phyloP scores from a whole-genome alignment of 495 filamentous ascomycete species.

The Aspergillus avenaceus region DNA sequence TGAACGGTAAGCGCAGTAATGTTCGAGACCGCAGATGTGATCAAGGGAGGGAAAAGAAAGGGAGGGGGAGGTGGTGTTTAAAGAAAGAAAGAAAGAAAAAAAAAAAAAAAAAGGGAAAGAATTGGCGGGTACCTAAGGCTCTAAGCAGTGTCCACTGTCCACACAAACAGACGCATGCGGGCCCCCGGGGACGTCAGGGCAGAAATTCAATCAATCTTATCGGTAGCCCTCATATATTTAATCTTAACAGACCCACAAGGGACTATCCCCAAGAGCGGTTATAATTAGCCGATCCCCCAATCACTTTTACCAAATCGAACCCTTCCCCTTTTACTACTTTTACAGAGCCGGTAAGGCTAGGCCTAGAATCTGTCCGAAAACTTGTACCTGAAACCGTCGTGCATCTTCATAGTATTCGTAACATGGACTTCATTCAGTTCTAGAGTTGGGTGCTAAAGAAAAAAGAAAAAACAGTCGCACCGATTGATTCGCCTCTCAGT shows the following conservation, averaged over 20 bases:
- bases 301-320: neutral
- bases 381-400: too few relatives aligned
- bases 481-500: too few relatives aligned
- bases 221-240: neutral
- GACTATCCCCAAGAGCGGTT: neutral
- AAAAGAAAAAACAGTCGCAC: neutral
- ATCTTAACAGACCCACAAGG: neutral
- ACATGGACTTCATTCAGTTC: conserved; percentile 18
- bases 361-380: too few relatives aligned
- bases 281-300: neutral
- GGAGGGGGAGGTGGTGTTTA: too few relatives aligned
- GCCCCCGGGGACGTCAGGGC: conserved; percentile 13
- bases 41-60: too few relatives aligned
- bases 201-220: neutral
- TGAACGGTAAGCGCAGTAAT: too few relatives aligned
- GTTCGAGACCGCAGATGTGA: too few relatives aligned
- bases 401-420: conserved; percentile 4
- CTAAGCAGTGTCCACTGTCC: too few relatives aligned
- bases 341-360: too few relatives aligned
- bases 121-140: neutral
- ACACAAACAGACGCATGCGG: conserved; percentile 18
- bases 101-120: conserved; percentile 8
- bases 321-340: too few relatives aligned
- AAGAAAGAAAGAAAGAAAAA: conserved; percentile 15
- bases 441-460: conserved; percentile 3